Base-by-base conservation (phyloP, 2,329 filamentous ascomycete species). In the Ambrosiella xylebori region DNA sequence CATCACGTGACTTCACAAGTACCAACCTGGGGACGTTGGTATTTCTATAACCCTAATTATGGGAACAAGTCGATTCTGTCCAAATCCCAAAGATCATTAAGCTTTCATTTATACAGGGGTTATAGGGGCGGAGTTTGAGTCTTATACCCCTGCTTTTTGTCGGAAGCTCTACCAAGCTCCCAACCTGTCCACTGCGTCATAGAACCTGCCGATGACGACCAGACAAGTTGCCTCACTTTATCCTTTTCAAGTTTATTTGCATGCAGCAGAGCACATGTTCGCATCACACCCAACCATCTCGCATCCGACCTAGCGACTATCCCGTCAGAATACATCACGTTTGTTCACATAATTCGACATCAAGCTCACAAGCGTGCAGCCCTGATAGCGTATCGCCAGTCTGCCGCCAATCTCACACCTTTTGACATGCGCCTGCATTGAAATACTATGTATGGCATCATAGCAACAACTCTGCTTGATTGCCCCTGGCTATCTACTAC, bases 401-500 rank as follows among this genome's bases (percentile, higher is more conserved):
- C 41, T 40, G 38, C 44, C 45, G 38, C 27, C 15, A 11, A n/a
- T 7, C 40, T 15, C 13, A 19, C 36, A 37, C 12, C 47, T 54
- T 27, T 15, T 50, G 19, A 37, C 36, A 56, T 50, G 55, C 56
- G 59, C 50, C 51, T 57, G 59, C 45, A 37, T 27, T 49, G 37
- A 57, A 54, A 55, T 60, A 60, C 59, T 60, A 60, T 58, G 56
- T 57, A 60, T 58, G 56, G 27, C 38, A 27, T 47, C 44, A 51
- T 52, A 45, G 52, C 45, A 40, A 44, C 38, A 45, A 49, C 38
- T 51, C 37, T 36, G 41, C 55, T 37, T 51, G 59, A 60, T 57
- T 52, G 59, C 56, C 56, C 51, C 44, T 51, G 56, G 51, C 59
- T 35, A 19, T 56, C 59, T 27, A 27, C 27, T 27, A 27, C 27